Conservation (phyloP, 441 rosid species). For the Iberis amara region DNA sequence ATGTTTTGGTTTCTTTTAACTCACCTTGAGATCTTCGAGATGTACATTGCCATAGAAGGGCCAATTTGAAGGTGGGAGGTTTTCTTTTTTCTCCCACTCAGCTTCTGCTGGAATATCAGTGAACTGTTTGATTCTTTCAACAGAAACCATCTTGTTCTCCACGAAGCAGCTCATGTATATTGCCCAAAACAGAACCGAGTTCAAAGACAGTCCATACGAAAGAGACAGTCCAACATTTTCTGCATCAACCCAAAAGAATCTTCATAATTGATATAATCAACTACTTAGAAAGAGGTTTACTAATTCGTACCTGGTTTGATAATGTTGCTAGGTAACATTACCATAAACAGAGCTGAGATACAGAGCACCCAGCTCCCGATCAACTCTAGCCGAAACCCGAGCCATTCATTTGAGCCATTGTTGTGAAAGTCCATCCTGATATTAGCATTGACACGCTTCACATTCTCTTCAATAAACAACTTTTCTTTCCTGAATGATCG, state of each 20-base stretch:
- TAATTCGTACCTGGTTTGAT: constrained; percentile 68
- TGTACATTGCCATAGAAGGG: constrained; percentile 66
- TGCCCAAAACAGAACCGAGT: constrained; percentile 71
- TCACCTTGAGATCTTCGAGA: constrained; percentile 70
- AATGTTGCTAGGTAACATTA: constrained; percentile 68
- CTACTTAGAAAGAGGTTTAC: too few relatives aligned
- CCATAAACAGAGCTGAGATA: constrained; percentile 73
- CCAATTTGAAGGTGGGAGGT: constrained; percentile 70
- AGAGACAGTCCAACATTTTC: constrained; percentile 88
- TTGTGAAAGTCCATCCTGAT: constrained; percentile 87
- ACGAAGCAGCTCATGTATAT: constrained; percentile 77
- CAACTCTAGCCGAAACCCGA: constrained; percentile 87
- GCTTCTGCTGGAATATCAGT: constrained; percentile 75
- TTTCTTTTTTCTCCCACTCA: constrained; percentile 59
- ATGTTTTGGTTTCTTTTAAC: constrained; percentile 11
- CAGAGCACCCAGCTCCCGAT: constrained; percentile 79
- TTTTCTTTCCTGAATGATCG: constrained; percentile 59
- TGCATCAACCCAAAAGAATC: constrained; percentile 25
- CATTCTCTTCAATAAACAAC: constrained; percentile 58
- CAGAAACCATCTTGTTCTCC: constrained; percentile 88
- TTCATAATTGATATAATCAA: not conserved
- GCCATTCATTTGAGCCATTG: constrained; percentile 85
- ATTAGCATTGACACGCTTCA: constrained; percentile 55
- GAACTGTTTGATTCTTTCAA: constrained; percentile 86
- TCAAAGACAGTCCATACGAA: constrained; percentile 84